A percentile compares a stretch with the other conserved stretches of the same genome.
Evolutionary conservation across 1,284 basidiomycete genomes (phyloP).

Genomic region (Takashimella tepidaria): DNA sequence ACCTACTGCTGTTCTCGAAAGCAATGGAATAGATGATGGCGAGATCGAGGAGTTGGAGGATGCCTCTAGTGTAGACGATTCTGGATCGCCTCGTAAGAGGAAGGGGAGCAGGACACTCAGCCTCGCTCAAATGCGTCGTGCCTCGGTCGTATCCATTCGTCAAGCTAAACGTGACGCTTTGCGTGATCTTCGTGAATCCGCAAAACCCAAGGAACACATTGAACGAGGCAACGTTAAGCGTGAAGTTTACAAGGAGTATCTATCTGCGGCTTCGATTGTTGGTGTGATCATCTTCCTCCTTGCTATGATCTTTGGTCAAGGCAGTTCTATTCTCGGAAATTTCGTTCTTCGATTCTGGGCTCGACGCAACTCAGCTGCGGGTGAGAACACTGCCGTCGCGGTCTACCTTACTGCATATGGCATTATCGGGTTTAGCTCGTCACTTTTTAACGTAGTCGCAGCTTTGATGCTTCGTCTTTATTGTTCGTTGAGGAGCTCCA

Average conservation of each 20-base stretch:
- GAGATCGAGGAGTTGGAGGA: conserved; percentile 38
- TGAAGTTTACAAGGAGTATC: conserved; percentile 70
- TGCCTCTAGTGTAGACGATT: conserved; percentile 27
- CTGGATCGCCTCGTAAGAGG: conserved; percentile 30
- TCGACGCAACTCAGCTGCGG: conserved; percentile 64
- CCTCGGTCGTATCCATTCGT: conserved; percentile 41
- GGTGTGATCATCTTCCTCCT: conserved; percentile 67
- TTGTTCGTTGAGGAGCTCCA: conserved; percentile 71
- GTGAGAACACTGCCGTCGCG: conserved; percentile 53
- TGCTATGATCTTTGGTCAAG: conserved; percentile 53
- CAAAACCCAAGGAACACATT: conserved; percentile 64
- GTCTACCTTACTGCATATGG: conserved; percentile 42
- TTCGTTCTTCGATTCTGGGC: conserved; percentile 74
- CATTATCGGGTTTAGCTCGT: conserved; percentile 53
- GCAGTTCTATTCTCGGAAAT: conserved; percentile 54
- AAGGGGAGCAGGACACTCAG: conserved; percentile 29
- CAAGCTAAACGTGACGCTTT: conserved; percentile 46
- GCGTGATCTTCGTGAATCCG: conserved; percentile 45
- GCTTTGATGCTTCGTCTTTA: conserved; percentile 69
- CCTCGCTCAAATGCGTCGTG: conserved; percentile 38
- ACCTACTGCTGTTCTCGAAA: conserved; percentile 30
- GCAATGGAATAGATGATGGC: conserved; percentile 24
- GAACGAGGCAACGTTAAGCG: conserved; percentile 78
- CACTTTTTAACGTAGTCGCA: conserved; percentile 55
- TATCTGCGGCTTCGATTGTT: conserved; percentile 67